Conservation (phyloP, 2,329 filamentous ascomycete genomes). For the Aaosphaeria pasadenensis region DNA sequence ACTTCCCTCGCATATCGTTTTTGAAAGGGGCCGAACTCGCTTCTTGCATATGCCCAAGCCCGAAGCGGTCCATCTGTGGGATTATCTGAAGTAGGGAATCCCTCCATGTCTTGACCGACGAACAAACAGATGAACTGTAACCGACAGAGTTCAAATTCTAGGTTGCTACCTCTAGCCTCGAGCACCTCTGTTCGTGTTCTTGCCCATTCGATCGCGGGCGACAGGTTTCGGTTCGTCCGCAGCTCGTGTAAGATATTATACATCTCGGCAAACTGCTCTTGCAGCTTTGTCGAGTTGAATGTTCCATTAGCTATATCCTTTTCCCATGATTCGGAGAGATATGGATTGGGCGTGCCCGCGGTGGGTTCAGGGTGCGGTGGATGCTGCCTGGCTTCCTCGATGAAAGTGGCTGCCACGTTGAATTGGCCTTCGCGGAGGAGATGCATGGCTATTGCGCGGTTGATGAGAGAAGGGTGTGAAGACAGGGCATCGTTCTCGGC, state of each 20-base stretch:
- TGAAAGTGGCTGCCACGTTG: slow-evolving; percentile 78
- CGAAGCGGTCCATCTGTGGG: slow-evolving; percentile 49
- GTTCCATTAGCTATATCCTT: slow-evolving; percentile 53
- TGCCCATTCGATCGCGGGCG: slow-evolving; percentile 87
- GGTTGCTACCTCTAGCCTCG: slow-evolving; percentile 80
- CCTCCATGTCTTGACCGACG: slow-evolving; percentile 48
- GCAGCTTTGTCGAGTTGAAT: slow-evolving; percentile 65
- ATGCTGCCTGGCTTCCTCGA: slow-evolving; percentile 63
- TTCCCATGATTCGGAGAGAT: slow-evolving; percentile 34
- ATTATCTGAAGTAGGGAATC: slow-evolving; percentile 40
- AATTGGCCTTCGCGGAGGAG: slow-evolving; percentile 93
- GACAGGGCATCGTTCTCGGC: slow-evolving; percentile 79
- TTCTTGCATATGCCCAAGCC: slow-evolving; percentile 73
- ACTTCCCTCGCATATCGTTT: slow-evolving; percentile 74
- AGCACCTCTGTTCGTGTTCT: slow-evolving; percentile 66
- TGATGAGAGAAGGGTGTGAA: slow-evolving; percentile 73
- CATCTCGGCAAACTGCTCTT: slow-evolving; percentile 82
- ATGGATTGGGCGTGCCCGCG: slow-evolving; percentile 31
- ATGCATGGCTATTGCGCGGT: slow-evolving; percentile 95
- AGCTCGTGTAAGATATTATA: slow-evolving; percentile 82
- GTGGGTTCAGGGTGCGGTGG: slow-evolving; percentile 41
- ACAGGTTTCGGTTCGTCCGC: slow-evolving; percentile 66
- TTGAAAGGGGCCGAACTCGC: slow-evolving; percentile 72
- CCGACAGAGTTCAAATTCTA: slow-evolving; percentile 91
- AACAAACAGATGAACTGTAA: slow-evolving; percentile 90